phyloP scores from a whole-genome alignment of 495 filamentous ascomycete genomes.

The Bathelium albidoporum region DNA sequence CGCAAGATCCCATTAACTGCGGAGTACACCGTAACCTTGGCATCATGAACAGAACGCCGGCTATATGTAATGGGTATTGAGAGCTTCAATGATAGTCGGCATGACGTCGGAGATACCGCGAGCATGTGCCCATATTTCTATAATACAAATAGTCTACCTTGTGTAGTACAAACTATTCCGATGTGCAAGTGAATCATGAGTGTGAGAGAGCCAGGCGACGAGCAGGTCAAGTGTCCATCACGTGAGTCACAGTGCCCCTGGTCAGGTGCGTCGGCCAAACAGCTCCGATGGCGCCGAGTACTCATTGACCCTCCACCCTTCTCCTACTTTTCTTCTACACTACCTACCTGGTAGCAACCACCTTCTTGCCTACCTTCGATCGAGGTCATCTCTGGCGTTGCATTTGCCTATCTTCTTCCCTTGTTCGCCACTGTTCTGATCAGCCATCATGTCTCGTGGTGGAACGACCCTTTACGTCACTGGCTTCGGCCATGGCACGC shows the following conservation, averaged over 20 bases:
- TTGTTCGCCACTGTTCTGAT: not conserved
- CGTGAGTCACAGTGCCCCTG: too few relatives aligned
- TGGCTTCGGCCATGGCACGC: slow-evolving; percentile 97
- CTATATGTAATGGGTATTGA: too few relatives aligned
- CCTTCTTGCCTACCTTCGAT: not conserved
- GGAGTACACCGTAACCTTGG: not conserved
- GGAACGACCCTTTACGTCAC: slow-evolving; percentile 93
- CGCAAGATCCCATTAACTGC: not conserved
- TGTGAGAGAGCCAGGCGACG: too few relatives aligned
- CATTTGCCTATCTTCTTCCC: not conserved
- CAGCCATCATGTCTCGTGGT: slow-evolving; percentile 71
- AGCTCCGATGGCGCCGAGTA: not conserved
- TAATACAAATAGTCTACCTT: too few relatives aligned
- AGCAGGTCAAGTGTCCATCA: too few relatives aligned
- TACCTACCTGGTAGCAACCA: too few relatives aligned
- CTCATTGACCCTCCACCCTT: not conserved
- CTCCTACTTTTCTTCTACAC: not conserved
- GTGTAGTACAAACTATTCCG: too few relatives aligned
- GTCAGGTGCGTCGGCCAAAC: not conserved
- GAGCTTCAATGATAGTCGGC: too few relatives aligned
- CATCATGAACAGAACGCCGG: not conserved
- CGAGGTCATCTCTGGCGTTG: not conserved
- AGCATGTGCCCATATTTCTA: too few relatives aligned
- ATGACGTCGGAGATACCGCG: not conserved
- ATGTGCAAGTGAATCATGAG: too few relatives aligned